Conservation (phyloP, 345 rosid species). For the Eucalyptus cladocalyx region DNA sequence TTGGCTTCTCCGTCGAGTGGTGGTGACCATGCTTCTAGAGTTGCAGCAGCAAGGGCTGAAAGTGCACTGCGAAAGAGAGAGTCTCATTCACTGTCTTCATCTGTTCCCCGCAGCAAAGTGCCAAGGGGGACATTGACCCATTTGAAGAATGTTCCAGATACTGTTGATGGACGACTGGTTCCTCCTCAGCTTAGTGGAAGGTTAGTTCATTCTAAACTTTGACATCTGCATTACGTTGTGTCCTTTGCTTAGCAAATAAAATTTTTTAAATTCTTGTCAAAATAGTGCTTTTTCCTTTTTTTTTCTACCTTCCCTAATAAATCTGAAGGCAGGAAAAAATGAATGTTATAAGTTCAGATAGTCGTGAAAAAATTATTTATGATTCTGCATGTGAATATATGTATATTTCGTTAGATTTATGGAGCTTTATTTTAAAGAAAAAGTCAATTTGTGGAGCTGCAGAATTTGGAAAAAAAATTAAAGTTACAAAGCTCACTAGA, state of each 20-base stretch:
- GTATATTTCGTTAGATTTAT: background rate
- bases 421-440: background rate
- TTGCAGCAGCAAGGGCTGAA: constrained; percentile 67
- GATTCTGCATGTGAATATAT: background rate
- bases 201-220: constrained; percentile 11
- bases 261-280: background rate
- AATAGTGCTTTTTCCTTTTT: background rate
- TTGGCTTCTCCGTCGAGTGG: constrained; percentile 6
- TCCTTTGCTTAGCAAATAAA: background rate
- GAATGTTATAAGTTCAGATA: background rate
- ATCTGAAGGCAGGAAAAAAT: background rate
- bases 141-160: constrained; percentile 45
- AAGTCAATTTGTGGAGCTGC: background rate
- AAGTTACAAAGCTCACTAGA: background rate
- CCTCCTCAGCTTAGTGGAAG: constrained; percentile 93
- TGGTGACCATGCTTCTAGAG: constrained; percentile 60
- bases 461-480: background rate
- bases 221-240: background rate
- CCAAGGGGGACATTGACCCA: constrained; percentile 48
- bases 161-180: constrained; percentile 45
- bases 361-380: background rate
- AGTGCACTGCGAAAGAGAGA: constrained; percentile 60
- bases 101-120: constrained; percentile 37
- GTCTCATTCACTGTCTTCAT: constrained; percentile 20
- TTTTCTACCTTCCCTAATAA: background rate